phyloP scores from a whole-genome alignment of 1,284 basidiomycete species.

The Mycosarcoma maydis region DNA sequence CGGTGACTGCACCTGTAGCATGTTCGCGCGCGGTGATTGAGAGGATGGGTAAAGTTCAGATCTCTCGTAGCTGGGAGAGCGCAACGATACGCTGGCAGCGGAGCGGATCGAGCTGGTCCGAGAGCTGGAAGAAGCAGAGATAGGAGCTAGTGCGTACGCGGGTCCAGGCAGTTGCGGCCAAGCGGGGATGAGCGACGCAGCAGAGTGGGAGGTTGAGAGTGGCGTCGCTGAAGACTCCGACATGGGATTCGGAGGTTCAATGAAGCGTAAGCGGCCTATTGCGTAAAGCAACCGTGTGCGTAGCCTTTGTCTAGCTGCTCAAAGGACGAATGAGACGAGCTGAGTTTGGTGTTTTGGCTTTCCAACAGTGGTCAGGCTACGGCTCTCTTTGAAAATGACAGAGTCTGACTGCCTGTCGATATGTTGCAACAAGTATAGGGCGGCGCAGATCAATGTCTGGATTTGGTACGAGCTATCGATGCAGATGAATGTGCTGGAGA shows the following conservation, averaged over 20 bases:
- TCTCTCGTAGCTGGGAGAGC: conserved; percentile 15
- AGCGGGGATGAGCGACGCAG: conserved; percentile 28
- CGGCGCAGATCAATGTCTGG: no score
- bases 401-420: no score
- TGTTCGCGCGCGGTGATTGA: conserved; percentile 15
- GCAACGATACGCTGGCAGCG: conserved; percentile 7
- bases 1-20: conserved; percentile 11
- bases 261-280: conserved; percentile 2
- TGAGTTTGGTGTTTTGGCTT: no score
- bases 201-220: conserved; percentile 18
- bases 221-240: conserved; percentile 22
- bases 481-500: not conserved
- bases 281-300: conserved; percentile 2
- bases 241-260: conserved; percentile 10
- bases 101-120: conserved; percentile 11
- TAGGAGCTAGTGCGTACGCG: conserved; percentile 29
- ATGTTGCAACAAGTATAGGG: no score
- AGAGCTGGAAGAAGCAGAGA: conserved; percentile 10
- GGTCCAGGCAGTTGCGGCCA: conserved; percentile 30
- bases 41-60: conserved; percentile 23
- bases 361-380: no score
- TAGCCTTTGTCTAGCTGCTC: no score
- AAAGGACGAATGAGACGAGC: no score
- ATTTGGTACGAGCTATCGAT: no score
- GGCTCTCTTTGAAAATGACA: no score